Evolutionary conservation across 2,329 filamentous ascomycete genomes (phyloP), one percentile per base, ranked within the genome.

Genomic region (Chrysosphaeria jannelii): DNA sequence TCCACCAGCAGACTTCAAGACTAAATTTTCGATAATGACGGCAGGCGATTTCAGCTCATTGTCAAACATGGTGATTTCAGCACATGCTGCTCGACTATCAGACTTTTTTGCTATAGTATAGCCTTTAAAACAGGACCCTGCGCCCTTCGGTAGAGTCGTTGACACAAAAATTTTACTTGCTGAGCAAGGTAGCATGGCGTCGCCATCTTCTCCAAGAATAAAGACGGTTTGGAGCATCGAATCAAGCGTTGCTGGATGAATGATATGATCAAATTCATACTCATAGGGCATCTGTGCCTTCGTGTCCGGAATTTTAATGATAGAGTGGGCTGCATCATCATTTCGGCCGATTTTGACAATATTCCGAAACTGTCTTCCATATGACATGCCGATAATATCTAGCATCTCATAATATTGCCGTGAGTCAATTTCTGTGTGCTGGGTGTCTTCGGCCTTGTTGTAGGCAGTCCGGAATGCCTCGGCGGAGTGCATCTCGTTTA

Each of bases 171-270:
- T 33, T 17, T 43, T 49, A 4, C 43, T 37, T 20, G 56, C 43
- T 10, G 37, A 44, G 0, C 47, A 48, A 0, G 54, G 53, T 0
- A 58, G 46, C 51, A 57, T 58, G 3, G 50, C 43, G 4, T 23
- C 25, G n/a, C 26, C 7, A 8, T 39, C 37, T 3, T 41, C 38
- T 4, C 47, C 41, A 3, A 56, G 38, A 5, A 45, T 42, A 23
- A 61, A 49, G 1, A 53, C 40, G 1, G 47, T 46, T 25, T 64
- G 58, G 13, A 64, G 48, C 36, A 61, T 49, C 3, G 51, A 39
- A 30, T 64, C 58, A 8, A 64, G 40, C 0, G 57, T 59, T 4
- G 52, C 47, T 0, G 58, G 58, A 29, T 64, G 58, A n/a, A 64
- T 46, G 4, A 59, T 27, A 30, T 60, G 53, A 4, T 47, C 41